phyloP scores from a whole-genome alignment of 306 rosid species.

The Spatholobus suberectus region DNA sequence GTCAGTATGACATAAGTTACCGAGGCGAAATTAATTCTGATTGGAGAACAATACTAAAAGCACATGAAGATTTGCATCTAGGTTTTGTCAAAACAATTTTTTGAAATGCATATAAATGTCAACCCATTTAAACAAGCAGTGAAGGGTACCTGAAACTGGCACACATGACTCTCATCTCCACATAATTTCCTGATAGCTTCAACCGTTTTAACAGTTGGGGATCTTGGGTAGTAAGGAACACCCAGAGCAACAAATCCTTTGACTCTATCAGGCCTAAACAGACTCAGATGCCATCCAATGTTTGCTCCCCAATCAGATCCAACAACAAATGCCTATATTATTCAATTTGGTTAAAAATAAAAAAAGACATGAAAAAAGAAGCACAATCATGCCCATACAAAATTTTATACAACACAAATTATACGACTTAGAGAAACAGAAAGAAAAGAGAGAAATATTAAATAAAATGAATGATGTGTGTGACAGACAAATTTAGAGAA shows the following conservation, averaged over 20 bases:
- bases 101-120: neutral
- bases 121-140: neutral
- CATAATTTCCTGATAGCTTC: slow-evolving; percentile 44
- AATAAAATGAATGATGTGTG: no score
- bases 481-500: neutral
- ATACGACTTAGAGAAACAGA: no score
- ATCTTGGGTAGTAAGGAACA: slow-evolving; percentile 69
- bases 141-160: slow-evolving; percentile 75
- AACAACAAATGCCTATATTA: slow-evolving; percentile 63
- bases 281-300: slow-evolving; percentile 65
- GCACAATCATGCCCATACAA: neutral
- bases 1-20: neutral
- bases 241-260: slow-evolving; percentile 58
- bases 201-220: slow-evolving; percentile 48
- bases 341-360: neutral
- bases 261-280: slow-evolving; percentile 75
- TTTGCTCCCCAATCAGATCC: slow-evolving; percentile 72
- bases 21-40: neutral
- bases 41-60: neutral
- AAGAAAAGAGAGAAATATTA: no score
- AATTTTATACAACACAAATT: neutral
- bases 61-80: neutral
- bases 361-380: neutral
- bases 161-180: slow-evolving; percentile 61
- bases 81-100: neutral